A percentile compares a stretch with the other conserved stretches of the same genome.
Conservation (phyloP, 2,329 filamentous ascomycete species). For the Sclerotinia subarctica region DNA sequence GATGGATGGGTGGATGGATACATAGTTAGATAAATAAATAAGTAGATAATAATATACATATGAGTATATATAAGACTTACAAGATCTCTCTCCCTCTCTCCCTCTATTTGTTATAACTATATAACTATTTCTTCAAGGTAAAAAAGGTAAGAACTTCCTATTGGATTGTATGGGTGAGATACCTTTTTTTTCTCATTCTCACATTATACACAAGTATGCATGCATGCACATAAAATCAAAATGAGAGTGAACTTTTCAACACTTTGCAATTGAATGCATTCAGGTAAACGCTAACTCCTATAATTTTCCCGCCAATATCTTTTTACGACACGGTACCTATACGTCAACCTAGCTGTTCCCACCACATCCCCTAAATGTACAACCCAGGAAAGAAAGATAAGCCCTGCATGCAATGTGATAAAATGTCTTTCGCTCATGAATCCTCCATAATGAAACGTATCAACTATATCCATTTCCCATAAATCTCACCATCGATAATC, state of each 20-base stretch:
- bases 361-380: neutral
- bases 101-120: too few species aligned
- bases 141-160: too few species aligned
- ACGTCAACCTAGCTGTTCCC: neutral
- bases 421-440: constrained; percentile 1
- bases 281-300: neutral
- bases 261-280: constrained; percentile 10
- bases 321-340: neutral
- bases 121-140: too few species aligned
- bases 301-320: constrained; percentile 5
- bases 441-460: neutral
- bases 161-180: neutral
- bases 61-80: too few species aligned
- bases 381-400: constrained; percentile 5
- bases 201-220: neutral
- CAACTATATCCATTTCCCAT: neutral
- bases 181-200: neutral
- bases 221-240: neutral
- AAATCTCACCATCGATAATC: neutral
- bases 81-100: too few species aligned
- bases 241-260: neutral
- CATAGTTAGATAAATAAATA: too few species aligned
- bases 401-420: constrained; percentile 1
- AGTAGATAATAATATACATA: too few species aligned
- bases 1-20: too few species aligned